Conservation (phyloP, 768 basidiomycete species). For the Megacollybia marginata region DNA sequence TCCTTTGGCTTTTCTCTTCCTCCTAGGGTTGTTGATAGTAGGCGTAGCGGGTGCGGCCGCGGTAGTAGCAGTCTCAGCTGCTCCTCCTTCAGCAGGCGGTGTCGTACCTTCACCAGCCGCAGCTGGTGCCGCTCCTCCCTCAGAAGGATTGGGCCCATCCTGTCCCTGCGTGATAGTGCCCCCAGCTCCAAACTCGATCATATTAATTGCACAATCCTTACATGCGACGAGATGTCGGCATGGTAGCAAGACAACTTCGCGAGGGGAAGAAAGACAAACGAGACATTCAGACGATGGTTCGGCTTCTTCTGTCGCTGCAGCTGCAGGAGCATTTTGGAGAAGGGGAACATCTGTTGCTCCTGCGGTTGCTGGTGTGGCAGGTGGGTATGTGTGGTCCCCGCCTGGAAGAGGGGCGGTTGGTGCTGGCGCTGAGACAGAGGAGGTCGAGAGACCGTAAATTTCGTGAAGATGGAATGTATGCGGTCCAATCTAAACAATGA, state of each 20-base stretch:
- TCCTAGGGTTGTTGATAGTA: constrained; percentile 38
- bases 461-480: constrained; percentile 95
- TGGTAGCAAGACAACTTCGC: constrained; percentile 89
- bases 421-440: constrained; percentile 28
- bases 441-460: constrained; percentile 82
- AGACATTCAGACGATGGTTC: constrained; percentile 86
- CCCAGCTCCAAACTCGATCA: constrained; percentile 96
- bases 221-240: constrained; percentile 94
- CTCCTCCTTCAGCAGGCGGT: not conserved
- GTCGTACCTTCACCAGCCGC: not conserved
- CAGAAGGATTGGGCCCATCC: constrained; percentile 18
- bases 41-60: constrained; percentile 7
- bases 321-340: constrained; percentile 7
- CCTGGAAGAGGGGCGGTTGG: constrained; percentile 32
- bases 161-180: constrained; percentile 68
- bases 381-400: constrained; percentile 41
- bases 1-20: constrained; percentile 92
- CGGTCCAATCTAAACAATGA: constrained; percentile 68
- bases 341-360: constrained; percentile 4
- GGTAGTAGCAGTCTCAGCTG: not conserved
- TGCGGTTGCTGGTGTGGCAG: constrained; percentile 19
- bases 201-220: constrained; percentile 91
- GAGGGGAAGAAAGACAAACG: constrained; percentile 79
- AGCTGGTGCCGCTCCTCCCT: constrained; percentile 11
- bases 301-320: constrained; percentile 36